Evolutionary conservation across 2,329 filamentous ascomycete genomes (phyloP), one percentile per base, ranked within the genome.

Genomic region (Chrysosphaeria jannelii): DNA sequence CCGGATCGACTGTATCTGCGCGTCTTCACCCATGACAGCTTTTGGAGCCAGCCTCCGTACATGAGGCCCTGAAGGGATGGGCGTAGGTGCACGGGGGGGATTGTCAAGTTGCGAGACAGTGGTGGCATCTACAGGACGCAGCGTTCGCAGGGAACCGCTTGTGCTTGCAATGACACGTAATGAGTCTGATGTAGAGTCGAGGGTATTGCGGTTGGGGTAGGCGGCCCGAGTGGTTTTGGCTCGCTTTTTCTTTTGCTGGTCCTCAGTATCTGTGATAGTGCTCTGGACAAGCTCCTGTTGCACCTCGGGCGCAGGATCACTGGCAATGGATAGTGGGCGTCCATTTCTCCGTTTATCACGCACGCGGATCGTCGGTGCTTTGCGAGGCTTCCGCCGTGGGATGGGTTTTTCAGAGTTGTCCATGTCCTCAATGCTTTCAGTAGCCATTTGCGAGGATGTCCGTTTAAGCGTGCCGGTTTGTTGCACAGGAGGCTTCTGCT

Each of bases 101-200:
- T 74, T 66, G 33, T 78, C 68, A 5, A 70, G 43, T 33, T 72
- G 61, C 22, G 41, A 53, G 16, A 43, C 46, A 14, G 37, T 29
- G 46, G 50, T 13, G 54, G 46, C 15, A 56, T 51, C 27, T n/a
- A 74, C 55, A 4, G 81, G 81, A 21, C 78, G 61, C 40, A 90
- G 71, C 22, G 67, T 68, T 20, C 81, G 70, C 28, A 93, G 54
- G 5, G 79, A 90, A 20, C 76, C 75, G 21, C 79, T 70, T 10
- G 74, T 89, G 39, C 76, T 89, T 22, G 81, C 81, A 29, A 74
- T 68, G n/a, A 90, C 76, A 23, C 79, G 61, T 13, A 93, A 50
- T 4, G 75, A 88, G 23, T 85, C 76, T 7, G 65, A 59, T 14
- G 64, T 65, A 19, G 60, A 55, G 24, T 68, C 71, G 35, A 91